phyloP scores from a whole-genome alignment of 345 rosid species.

The Ailanthus altissimus region DNA sequence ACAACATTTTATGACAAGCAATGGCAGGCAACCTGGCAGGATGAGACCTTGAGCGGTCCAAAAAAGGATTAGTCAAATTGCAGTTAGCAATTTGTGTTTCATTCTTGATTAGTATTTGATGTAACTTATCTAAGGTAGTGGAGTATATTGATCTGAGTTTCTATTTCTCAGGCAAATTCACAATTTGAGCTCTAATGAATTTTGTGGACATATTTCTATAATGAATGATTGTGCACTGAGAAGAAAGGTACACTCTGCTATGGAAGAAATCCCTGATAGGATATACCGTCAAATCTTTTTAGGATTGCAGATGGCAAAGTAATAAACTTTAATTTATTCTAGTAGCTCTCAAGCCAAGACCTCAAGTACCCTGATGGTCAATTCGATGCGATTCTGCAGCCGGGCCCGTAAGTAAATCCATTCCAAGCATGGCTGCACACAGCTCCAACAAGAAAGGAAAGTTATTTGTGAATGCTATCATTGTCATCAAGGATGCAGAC shows the following conservation, averaged over 20 bases:
- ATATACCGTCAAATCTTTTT: not conserved
- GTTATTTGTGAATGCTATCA: not conserved
- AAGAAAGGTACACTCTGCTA: not conserved
- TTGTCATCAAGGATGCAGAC: not conserved
- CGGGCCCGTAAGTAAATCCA: not conserved
- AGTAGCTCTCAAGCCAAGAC: not conserved
- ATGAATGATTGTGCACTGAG: not conserved
- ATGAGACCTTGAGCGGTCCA: conserved; percentile 37
- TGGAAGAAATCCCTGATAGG: not conserved
- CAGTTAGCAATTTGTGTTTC: not conserved
- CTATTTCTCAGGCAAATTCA: not conserved
- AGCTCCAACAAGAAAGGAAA: not conserved
- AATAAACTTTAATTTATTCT: not conserved
- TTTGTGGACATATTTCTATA: not conserved
- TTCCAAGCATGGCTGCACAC: not conserved
- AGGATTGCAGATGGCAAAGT: not conserved
- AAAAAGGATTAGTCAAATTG: conserved; percentile 27
- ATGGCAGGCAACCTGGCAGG: conserved; percentile 96
- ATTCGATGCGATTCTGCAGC: not conserved
- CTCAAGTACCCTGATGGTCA: not conserved
- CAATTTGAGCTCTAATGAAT: not conserved
- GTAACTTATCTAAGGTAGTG: not conserved
- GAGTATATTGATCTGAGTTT: conserved; percentile 4
- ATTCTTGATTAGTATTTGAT: not conserved
- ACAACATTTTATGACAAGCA: conserved; percentile 89